These are phyloP conservation scores for Russula lepida DNA, from an alignment of 768 basidiomycete species.

Conservation along the genomic window DNA sequence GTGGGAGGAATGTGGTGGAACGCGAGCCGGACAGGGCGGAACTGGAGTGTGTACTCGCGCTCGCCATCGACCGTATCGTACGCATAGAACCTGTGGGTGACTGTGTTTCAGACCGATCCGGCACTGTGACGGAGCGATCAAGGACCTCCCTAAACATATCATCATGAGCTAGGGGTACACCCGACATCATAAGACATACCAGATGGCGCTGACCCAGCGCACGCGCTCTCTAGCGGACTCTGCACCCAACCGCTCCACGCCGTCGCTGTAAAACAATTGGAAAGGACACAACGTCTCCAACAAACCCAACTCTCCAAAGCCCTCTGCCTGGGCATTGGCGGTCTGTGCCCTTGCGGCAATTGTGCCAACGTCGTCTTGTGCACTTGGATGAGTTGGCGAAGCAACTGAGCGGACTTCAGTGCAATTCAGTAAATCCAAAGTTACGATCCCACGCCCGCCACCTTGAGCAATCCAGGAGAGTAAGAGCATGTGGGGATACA, in stretches of 20 bases:
- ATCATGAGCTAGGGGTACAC: not conserved
- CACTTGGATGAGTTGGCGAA: slow-evolving; percentile 71
- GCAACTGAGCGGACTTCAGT: slow-evolving; percentile 77
- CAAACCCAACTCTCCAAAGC: slow-evolving; percentile 36
- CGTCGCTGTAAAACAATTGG: slow-evolving; percentile 84
- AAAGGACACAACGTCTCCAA: slow-evolving; percentile 81
- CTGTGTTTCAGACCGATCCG: slow-evolving; percentile 40
- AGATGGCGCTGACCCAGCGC: slow-evolving; percentile 86
- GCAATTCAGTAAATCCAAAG: slow-evolving; percentile 80
- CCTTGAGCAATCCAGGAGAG: slow-evolving; percentile 83
- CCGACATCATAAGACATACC: slow-evolving; percentile 38
- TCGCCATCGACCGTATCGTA: slow-evolving; percentile 53
- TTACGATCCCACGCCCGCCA: slow-evolving; percentile 78
- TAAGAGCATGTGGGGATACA: slow-evolving; percentile 77
- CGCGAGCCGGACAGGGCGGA: slow-evolving; percentile 57
- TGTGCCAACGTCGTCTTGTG: slow-evolving; percentile 80
- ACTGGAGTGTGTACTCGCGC: slow-evolving; percentile 38
- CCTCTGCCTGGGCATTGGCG: slow-evolving; percentile 31
- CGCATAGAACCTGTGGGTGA: slow-evolving; percentile 54
- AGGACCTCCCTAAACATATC: slow-evolving; percentile 61
- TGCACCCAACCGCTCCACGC: slow-evolving; percentile 81
- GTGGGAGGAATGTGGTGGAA: slow-evolving; percentile 72
- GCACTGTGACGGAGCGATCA: slow-evolving; percentile 49
- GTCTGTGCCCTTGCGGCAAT: slow-evolving; percentile 65
- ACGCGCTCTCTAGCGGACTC: slow-evolving; percentile 81